Evolutionary conservation across 2,329 filamentous ascomycete genomes (phyloP).

Genomic region (Paradendryphiella salina): DNA sequence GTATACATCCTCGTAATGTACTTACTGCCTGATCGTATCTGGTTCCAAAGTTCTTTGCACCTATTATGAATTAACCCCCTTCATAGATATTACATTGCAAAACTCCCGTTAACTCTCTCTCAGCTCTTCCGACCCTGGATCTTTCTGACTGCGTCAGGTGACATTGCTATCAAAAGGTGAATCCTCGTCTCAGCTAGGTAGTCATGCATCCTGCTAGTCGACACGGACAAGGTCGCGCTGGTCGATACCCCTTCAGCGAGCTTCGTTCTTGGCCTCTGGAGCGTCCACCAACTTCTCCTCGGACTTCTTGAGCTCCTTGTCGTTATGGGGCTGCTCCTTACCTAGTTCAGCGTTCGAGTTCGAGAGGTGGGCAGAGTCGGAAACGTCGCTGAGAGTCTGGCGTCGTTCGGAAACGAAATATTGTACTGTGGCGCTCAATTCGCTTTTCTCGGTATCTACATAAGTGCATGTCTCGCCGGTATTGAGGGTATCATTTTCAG

Average conservation of each 20-base stretch:
- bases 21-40: background rate
- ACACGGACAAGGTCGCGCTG: background rate
- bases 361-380: constrained; percentile 10
- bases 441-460: constrained; percentile 17
- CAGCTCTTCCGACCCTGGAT: background rate
- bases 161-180: no score
- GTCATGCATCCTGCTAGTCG: background rate
- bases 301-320: background rate
- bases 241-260: background rate
- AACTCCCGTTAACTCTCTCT: background rate
- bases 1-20: background rate
- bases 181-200: background rate
- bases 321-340: constrained; percentile 9
- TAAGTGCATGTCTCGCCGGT: constrained; percentile 38
- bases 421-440: constrained; percentile 38
- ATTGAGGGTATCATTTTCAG: constrained; percentile 38
- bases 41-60: background rate
- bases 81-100: background rate
- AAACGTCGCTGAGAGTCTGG: constrained; percentile 21
- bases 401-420: constrained; percentile 10
- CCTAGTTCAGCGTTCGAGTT: constrained; percentile 3
- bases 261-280: background rate
- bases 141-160: background rate
- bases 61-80: background rate
- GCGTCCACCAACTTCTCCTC: background rate